phyloP scores from a whole-genome alignment of 2,329 filamentous ascomycete species.

The Paraconiothyrium sp. region DNA sequence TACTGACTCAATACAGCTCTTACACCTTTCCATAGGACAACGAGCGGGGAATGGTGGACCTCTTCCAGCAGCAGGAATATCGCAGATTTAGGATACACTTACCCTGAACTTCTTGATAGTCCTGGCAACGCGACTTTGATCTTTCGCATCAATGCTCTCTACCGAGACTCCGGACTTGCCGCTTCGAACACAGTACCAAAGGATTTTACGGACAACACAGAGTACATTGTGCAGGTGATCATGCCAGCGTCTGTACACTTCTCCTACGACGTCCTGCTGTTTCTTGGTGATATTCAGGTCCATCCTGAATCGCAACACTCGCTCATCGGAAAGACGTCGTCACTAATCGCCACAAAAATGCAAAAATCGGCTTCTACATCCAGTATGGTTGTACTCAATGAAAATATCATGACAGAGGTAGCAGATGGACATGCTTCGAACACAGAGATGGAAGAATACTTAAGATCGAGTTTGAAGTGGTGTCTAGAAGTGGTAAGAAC shows the following conservation, averaged over 20 bases:
- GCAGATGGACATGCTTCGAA: background rate
- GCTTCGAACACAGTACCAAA: background rate
- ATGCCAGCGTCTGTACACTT: background rate
- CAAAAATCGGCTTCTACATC: background rate
- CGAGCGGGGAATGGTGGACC: conserved; percentile 27
- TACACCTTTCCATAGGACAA: conserved; percentile 29
- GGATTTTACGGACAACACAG: background rate
- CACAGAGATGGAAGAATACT: background rate
- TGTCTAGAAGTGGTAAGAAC: conserved; percentile 4
- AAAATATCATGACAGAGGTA: background rate
- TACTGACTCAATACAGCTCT: conserved; percentile 13
- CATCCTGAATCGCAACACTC: background rate
- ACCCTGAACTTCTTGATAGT: conserved; percentile 25
- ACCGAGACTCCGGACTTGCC: background rate
- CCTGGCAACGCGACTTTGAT: conserved; percentile 23
- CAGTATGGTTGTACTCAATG: background rate
- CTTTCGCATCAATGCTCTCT: conserved; percentile 20
- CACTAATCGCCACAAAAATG: background rate
- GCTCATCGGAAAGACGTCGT: background rate
- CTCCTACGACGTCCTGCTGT: conserved; percentile 5
- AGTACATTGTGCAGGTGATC: background rate
- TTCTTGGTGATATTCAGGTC: background rate
- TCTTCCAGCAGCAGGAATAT: conserved; percentile 21
- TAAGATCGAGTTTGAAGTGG: background rate
- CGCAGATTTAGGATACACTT: conserved; percentile 27